These are phyloP conservation scores for Aureobasidium leucospermi DNA, from an alignment of 2,329 filamentous ascomycete genomes.

Conservation along the genomic window DNA sequence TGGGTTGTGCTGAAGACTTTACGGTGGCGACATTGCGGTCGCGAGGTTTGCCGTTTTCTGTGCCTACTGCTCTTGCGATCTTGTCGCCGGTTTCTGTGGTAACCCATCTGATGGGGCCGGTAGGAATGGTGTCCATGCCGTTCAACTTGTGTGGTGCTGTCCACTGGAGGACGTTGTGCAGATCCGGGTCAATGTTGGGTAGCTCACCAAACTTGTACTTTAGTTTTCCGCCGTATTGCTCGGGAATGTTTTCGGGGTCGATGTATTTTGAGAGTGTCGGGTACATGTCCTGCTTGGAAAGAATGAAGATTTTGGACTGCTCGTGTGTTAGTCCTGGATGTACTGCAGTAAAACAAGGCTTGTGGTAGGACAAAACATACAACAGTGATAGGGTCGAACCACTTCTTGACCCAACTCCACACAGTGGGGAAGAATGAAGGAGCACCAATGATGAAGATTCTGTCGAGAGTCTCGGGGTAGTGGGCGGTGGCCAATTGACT, in stretches of 20 bases:
- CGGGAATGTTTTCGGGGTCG: conserved; percentile 74
- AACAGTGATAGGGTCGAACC: conserved; percentile 83
- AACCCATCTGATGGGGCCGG: conserved; percentile 40
- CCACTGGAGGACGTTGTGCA: conserved; percentile 38
- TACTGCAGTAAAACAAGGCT: no score
- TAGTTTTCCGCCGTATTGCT: conserved; percentile 79
- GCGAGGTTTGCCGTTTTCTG: conserved; percentile 34
- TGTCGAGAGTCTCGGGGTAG: conserved; percentile 88
- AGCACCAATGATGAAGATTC: conserved; percentile 81
- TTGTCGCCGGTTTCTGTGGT: conserved; percentile 34
- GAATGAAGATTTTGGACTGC: conserved; percentile 84
- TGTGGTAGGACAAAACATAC: conserved; percentile 16
- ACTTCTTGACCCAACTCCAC: conserved; percentile 91
- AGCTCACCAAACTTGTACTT: conserved; percentile 74
- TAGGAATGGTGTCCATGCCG: conserved; percentile 36
- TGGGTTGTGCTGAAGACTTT: conserved; percentile 12
- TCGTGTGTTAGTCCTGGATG: neutral
- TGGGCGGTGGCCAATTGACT: conserved; percentile 83
- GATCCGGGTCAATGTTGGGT: conserved; percentile 58
- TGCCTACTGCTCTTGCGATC: conserved; percentile 39
- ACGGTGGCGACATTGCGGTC: conserved; percentile 34
- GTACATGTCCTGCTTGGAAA: conserved; percentile 64
- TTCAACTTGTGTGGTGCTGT: conserved; percentile 23
- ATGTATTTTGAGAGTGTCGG: conserved; percentile 75
- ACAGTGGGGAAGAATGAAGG: conserved; percentile 87